Conservation (phyloP, 2,329 filamentous ascomycete genomes). For the Talaromyces marneffei region DNA sequence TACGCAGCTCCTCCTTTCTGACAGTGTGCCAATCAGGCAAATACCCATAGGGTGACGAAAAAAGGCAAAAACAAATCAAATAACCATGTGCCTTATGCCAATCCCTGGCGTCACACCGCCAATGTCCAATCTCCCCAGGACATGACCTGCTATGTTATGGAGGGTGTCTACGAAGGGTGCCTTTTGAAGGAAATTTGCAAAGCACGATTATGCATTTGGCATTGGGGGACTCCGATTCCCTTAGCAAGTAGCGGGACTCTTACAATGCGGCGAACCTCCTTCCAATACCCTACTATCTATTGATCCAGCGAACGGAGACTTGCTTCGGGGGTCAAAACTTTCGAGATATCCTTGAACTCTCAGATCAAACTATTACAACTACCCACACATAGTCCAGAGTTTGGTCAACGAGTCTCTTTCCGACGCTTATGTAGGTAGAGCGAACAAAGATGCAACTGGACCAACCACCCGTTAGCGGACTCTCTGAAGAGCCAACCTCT, state of each 20-base stretch:
- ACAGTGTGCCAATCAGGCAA: background rate
- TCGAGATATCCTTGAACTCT: background rate
- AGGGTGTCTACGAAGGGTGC: background rate
- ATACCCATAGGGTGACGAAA: background rate
- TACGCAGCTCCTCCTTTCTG: background rate
- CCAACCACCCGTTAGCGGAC: background rate
- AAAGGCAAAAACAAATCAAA: background rate
- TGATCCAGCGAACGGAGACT: background rate
- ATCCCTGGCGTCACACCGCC: slow-evolving; percentile 12
- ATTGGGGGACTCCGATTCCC: background rate
- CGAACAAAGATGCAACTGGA: slow-evolving; percentile 8
- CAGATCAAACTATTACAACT: background rate
- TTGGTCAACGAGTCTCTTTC: background rate
- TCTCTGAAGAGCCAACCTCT: background rate
- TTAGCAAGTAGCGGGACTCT: background rate
- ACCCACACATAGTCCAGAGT: background rate
- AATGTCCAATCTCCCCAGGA: background rate
- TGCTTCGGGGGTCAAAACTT: background rate
- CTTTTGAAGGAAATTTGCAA: background rate
- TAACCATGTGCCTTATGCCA: slow-evolving; percentile 9
- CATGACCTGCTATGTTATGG: background rate
- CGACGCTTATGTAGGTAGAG: background rate
- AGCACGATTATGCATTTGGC: background rate
- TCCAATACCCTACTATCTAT: background rate
- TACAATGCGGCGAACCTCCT: slow-evolving; percentile 5